A percentile compares a stretch with the other conserved stretches of the same genome.
Evolutionary conservation across 2,329 filamentous ascomycete genomes (phyloP).

Genomic region (Fusarium sarcochroum): DNA sequence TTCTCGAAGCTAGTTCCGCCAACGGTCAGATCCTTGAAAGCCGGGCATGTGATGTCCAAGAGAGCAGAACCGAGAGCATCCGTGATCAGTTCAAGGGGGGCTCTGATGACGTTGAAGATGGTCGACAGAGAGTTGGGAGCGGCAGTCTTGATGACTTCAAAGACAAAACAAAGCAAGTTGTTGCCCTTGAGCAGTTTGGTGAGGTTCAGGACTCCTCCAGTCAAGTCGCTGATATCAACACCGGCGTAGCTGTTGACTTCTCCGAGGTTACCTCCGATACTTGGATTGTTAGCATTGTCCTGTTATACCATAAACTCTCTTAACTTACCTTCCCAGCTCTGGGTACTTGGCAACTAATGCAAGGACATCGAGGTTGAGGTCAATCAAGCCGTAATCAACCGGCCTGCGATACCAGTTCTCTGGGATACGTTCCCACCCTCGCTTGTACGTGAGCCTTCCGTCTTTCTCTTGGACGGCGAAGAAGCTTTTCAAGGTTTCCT

Average conservation of each 20-base stretch:
- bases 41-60: slow-evolving; percentile 9
- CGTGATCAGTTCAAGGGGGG: slow-evolving; percentile 7
- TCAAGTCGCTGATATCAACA: slow-evolving; percentile 20
- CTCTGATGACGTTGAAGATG: slow-evolving; percentile 10
- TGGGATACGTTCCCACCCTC: slow-evolving; percentile 21
- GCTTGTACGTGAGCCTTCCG: slow-evolving; percentile 16
- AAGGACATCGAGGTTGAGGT: slow-evolving; percentile 17
- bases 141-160: slow-evolving; percentile 21
- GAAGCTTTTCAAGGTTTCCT: slow-evolving; percentile 18
- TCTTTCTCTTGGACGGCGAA: slow-evolving; percentile 12
- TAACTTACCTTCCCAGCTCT: slow-evolving; percentile 20
- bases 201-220: slow-evolving; percentile 20
- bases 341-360: slow-evolving; percentile 17
- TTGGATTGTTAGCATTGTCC: not conserved
- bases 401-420: slow-evolving; percentile 31
- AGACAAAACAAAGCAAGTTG: slow-evolving; percentile 28
- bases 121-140: slow-evolving; percentile 8
- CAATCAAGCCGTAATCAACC: slow-evolving; percentile 15
- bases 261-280: slow-evolving; percentile 29
- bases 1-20: slow-evolving; percentile 2
- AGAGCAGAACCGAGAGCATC: slow-evolving; percentile 1
- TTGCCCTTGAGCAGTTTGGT: slow-evolving; percentile 17
- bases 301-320: fast-evolving
- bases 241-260: slow-evolving; percentile 23
- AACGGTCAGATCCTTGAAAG: slow-evolving; percentile 22